Conservation (phyloP, 202 grass and related monocot species). For the Carex arenaria region DNA sequence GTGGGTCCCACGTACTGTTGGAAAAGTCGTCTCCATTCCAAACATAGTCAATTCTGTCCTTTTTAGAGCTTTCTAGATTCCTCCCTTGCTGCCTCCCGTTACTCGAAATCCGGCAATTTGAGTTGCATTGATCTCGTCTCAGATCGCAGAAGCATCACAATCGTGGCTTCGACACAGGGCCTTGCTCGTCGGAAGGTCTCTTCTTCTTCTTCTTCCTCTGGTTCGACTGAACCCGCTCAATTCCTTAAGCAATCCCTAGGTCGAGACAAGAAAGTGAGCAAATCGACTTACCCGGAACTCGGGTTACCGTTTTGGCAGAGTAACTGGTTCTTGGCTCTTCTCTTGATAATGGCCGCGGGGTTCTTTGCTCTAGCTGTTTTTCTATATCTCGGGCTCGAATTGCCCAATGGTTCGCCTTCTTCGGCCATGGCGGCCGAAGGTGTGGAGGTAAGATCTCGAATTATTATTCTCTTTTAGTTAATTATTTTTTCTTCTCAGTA, state of each 20-base stretch:
- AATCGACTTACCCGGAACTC: conserved; percentile 1
- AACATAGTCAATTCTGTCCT: conserved; percentile 7
- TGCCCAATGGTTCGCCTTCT: conserved; percentile 53
- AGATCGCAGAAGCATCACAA: conserved; percentile 7
- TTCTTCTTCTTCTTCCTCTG: conserved; percentile 19
- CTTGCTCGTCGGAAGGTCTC: conserved; percentile 57
- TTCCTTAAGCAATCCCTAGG: neutral
- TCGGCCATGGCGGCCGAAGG: conserved; percentile 45
- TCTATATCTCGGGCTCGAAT: conserved; percentile 72
- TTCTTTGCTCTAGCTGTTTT: conserved; percentile 73
- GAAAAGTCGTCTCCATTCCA: conserved; percentile 7
- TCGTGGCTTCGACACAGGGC: conserved; percentile 47
- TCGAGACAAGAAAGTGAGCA: conserved; percentile 1
- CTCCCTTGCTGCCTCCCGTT: neutral
- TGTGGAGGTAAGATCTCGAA: conserved; percentile 41
- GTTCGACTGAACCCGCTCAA: neutral
- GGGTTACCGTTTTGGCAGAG: conserved; percentile 74
- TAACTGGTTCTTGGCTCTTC: conserved; percentile 71
- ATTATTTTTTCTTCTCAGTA: neutral
- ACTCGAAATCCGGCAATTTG: neutral
- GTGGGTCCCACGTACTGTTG: neutral
- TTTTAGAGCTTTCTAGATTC: neutral
- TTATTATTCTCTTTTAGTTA: neutral
- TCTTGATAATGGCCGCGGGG: conserved; percentile 55
- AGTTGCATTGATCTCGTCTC: neutral